Conservation (phyloP, 2,329 filamentous ascomycete species). For the Rosellinia necatrix region DNA sequence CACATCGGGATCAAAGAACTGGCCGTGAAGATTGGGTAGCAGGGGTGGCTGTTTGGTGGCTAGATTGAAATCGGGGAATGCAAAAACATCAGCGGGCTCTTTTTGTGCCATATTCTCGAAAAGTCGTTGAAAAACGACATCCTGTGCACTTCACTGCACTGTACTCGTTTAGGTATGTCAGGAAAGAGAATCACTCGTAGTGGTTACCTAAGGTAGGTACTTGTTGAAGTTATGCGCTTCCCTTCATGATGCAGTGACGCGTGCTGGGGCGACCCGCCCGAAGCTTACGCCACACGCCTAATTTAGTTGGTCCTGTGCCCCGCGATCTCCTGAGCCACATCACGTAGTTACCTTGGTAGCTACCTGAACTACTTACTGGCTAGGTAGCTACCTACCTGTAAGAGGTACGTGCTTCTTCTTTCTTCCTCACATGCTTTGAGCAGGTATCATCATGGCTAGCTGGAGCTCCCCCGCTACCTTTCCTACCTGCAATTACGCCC, state of each 20-base stretch:
- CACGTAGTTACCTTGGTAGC: neutral
- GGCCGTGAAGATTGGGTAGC: conserved; percentile 32
- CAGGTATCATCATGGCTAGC: conserved; percentile 2
- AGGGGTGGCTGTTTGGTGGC: conserved; percentile 55
- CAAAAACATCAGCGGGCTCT: conserved; percentile 61
- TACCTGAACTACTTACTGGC: neutral
- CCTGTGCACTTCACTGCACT: conserved; percentile 20
- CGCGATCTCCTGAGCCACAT: conserved; percentile 31
- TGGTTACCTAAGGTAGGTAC: neutral
- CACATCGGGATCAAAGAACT: conserved; percentile 52
- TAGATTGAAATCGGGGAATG: conserved; percentile 65
- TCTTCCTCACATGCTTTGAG: no score
- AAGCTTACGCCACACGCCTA: conserved; percentile 3
- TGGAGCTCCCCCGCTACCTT: conserved; percentile 3
- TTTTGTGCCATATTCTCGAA: conserved; percentile 45
- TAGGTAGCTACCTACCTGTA: no score
- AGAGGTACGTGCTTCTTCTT: no score
- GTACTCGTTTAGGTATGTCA: no score
- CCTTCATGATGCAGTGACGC: neutral
- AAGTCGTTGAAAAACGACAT: conserved; percentile 17
- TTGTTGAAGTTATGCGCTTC: neutral
- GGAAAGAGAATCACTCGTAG: neutral
- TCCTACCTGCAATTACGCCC: neutral
- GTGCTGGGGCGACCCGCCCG: neutral
- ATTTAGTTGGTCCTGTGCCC: no score